phyloP scores from a whole-genome alignment of 148 eudicot species.

The Vaccinium myrtillus region DNA sequence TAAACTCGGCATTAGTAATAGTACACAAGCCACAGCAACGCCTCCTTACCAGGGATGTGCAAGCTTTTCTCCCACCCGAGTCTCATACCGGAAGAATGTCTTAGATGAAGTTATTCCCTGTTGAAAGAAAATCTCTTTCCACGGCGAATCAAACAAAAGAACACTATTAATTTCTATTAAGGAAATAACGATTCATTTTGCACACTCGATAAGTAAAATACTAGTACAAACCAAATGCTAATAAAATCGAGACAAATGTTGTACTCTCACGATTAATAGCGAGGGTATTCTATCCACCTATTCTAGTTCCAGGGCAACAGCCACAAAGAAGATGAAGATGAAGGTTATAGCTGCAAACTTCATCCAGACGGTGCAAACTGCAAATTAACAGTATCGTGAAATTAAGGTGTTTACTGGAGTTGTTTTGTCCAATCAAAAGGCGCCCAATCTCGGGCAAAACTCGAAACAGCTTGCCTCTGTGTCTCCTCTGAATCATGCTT shows the following conservation, averaged over 20 bases:
- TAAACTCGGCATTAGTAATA: not conserved
- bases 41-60: too few species aligned
- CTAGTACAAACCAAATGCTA: too few species aligned
- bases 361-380: not conserved
- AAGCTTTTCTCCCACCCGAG: too few species aligned
- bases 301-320: not conserved
- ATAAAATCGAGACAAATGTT: not conserved
- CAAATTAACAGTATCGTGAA: not conserved
- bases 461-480: constrained; percentile 64
- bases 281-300: not conserved
- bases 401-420: constrained; percentile 39
- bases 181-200: too few species aligned
- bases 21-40: too few species aligned
- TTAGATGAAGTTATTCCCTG: not conserved
- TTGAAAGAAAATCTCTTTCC: not conserved
- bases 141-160: not conserved
- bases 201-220: too few species aligned
- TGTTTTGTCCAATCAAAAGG: constrained; percentile 97
- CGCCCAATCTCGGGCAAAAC: constrained; percentile 69
- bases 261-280: not conserved
- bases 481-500: constrained; percentile 61
- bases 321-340: not conserved
- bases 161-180: too few species aligned
- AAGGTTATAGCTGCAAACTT: not conserved
- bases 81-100: not conserved